A percentile compares a stretch with the other conserved stretches of the same genome.
phyloP scores from a whole-genome alignment of 2,329 filamentous ascomycete genomes.

The Neofusicoccum ribis region DNA sequence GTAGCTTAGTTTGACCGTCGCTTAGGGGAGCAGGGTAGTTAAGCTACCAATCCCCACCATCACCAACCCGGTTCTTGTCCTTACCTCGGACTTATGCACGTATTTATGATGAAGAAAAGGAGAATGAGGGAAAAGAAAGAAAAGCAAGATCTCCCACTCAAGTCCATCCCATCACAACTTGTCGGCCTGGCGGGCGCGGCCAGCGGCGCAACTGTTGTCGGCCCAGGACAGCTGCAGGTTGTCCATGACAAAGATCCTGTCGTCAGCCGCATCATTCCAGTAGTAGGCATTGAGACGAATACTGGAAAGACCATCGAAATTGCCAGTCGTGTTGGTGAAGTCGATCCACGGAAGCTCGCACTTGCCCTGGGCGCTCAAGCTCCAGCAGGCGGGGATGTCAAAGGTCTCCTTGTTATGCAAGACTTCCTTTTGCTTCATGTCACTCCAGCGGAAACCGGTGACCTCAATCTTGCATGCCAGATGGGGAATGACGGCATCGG shows the following conservation, averaged over 20 bases:
- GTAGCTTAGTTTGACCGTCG: too few relatives aligned
- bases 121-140: neutral
- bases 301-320: constrained; percentile 45
- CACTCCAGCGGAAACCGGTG: constrained; percentile 47
- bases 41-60: too few relatives aligned
- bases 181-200: constrained; percentile 33
- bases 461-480: constrained; percentile 46
- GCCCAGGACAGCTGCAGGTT: constrained; percentile 51
- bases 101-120: too few relatives aligned
- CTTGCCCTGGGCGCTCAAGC: constrained; percentile 27
- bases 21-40: too few relatives aligned
- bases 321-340: constrained; percentile 39
- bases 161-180: neutral
- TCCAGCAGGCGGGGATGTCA: constrained; percentile 35
- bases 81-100: too few relatives aligned
- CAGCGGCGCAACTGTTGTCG: constrained; percentile 52
- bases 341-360: constrained; percentile 47
- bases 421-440: constrained; percentile 32
- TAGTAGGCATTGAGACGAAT: constrained; percentile 52
- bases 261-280: constrained; percentile 34
- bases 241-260: constrained; percentile 50
- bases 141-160: neutral
- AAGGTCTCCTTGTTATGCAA: neutral
- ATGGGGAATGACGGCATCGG: constrained; percentile 26
- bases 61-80: too few relatives aligned